Percentiles rank a stretch among this genome's conserved stretches.
These are phyloP conservation scores for Trypanosoma vivax DNA, from an alignment of 208 protist species.

Conservation along the genomic window DNA sequence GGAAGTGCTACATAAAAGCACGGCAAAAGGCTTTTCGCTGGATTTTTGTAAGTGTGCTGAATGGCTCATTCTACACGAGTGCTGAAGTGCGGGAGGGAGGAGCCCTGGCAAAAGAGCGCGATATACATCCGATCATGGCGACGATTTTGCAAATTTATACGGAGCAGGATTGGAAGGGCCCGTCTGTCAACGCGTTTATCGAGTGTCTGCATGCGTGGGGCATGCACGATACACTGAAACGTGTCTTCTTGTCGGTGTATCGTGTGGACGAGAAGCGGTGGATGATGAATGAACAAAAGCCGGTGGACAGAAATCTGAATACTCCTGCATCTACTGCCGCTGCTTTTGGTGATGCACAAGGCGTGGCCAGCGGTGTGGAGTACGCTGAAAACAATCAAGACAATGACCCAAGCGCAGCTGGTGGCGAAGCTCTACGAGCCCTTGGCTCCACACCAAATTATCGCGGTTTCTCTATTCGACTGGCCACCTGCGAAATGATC, in stretches of 20 bases:
- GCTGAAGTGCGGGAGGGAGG: neutral
- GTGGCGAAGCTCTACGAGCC: neutral
- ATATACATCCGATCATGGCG: slow-evolving; percentile 4
- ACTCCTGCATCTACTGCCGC: too few relatives aligned
- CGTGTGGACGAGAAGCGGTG: slow-evolving; percentile 16
- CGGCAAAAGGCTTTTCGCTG: slow-evolving; percentile 16
- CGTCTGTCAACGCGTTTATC: slow-evolving; percentile 44
- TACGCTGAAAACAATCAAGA: neutral
- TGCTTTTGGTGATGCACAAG: too few relatives aligned
- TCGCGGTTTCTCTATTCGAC: slow-evolving; percentile 1
- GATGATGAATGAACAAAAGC: slow-evolving; percentile 1
- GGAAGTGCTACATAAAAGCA: neutral
- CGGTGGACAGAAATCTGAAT: too few relatives aligned
- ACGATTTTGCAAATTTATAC: slow-evolving; percentile 22
- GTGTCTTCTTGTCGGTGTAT: slow-evolving; percentile 27
- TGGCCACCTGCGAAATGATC: slow-evolving; percentile 11
- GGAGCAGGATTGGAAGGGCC: slow-evolving; percentile 23
- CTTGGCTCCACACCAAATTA: neutral
- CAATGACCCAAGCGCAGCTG: neutral
- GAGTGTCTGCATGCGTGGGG: slow-evolving; percentile 49
- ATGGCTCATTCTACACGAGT: slow-evolving; percentile 9
- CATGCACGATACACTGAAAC: slow-evolving; percentile 25
- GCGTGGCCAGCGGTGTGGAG: too few relatives aligned
- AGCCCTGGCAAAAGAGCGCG: neutral
- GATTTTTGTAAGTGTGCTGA: slow-evolving; percentile 8